Evolutionary conservation across 192 early-diverging fungal genomes (phyloP).

Genomic region (Chytriomyces hyalinus): DNA sequence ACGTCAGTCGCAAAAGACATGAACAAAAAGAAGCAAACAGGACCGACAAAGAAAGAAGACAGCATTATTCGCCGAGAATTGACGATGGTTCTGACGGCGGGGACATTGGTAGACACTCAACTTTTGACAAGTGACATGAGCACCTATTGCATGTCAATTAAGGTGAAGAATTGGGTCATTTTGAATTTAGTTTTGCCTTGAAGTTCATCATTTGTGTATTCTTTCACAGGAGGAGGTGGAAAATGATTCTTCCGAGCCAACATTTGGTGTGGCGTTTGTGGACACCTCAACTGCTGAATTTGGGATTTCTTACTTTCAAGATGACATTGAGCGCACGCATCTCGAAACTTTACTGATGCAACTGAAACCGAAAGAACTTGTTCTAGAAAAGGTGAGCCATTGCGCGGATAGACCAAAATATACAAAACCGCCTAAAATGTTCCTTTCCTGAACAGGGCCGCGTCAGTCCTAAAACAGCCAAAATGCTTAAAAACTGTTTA

Average conservation of each 20-base stretch:
- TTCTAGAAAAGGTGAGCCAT: slow-evolving; percentile 73
- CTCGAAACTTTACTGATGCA: slow-evolving; percentile 96
- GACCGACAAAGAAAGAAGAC: slow-evolving; percentile 52
- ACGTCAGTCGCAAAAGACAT: slow-evolving; percentile 91
- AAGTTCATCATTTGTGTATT: background rate
- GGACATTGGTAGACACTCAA: slow-evolving; percentile 88
- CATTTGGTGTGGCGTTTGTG: slow-evolving; percentile 90
- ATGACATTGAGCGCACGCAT: slow-evolving; percentile 85
- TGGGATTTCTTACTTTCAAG: slow-evolving; percentile 74
- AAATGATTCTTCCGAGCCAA: slow-evolving; percentile 48
- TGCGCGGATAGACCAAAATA: background rate
- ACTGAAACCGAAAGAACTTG: slow-evolving; percentile 89
- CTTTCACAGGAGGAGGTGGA: slow-evolving; percentile 10
- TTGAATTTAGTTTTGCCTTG: background rate
- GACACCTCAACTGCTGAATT: slow-evolving; percentile 96
- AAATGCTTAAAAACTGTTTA: slow-evolving; percentile 68
- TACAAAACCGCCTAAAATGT: background rate
- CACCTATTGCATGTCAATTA: slow-evolving; percentile 96
- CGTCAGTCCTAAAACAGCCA: slow-evolving; percentile 56
- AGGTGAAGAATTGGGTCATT: slow-evolving; percentile 56
- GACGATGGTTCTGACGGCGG: slow-evolving; percentile 84
- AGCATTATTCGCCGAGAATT: slow-evolving; percentile 86
- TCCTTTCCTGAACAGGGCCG: slow-evolving; percentile 39
- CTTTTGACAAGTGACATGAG: slow-evolving; percentile 87
- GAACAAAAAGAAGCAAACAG: slow-evolving; percentile 51